Base-by-base conservation (phyloP, 495 filamentous ascomycete species). In the Glutinoglossum americanum region DNA sequence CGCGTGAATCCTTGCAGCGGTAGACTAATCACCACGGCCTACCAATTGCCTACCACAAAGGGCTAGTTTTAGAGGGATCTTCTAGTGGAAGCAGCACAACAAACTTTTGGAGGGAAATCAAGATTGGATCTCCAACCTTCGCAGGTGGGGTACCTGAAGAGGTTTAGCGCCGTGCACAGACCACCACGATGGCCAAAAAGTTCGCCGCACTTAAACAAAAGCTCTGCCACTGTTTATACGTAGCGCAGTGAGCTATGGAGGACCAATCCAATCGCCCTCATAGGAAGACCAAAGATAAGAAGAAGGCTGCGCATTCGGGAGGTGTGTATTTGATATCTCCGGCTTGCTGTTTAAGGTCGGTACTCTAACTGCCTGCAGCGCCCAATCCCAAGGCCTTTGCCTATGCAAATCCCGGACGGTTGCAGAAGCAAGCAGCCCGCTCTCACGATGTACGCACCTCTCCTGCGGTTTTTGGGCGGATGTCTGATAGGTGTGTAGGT, bases 331-430 rank as follows among this genome's bases (percentile, higher is more conserved):
- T n/a, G n/a, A n/a, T n/a, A n/a, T n/a, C n/a, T n/a, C n/a, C n/a
- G n/a, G n/a, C n/a, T n/a, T n/a, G 57, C 26, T 47, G 10, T 39
- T 48, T 21, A 39, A 53, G 63, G 23, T 56, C 68, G 70, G 30
- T 59, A 67, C 65, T 32, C 32, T 30, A 57, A 21, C 3, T 17
- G n/a, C 44, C 56, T 35, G 19, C 59, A 87, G 86, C 81, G 23
- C 72, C 69, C 47, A 97, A 97, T 66, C 90, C 90, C 0, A 97
- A 94, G 71, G 90, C 90, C 30, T 96, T 96, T 68, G 80, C 83
- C 23, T 87, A 81, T 68, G 78, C 89, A 27, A 83, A 86, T 57
- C 88, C 90, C 5, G 90, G 89, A 58, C 83, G 85, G 64, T 77
- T 89, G 59, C 82, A 85, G 60, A 89, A 82, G 63, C 76, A 85